These are phyloP conservation scores for Arxiozyma telluris DNA, from an alignment of 1,139 yeast genomes.

Conservation along the genomic window DNA sequence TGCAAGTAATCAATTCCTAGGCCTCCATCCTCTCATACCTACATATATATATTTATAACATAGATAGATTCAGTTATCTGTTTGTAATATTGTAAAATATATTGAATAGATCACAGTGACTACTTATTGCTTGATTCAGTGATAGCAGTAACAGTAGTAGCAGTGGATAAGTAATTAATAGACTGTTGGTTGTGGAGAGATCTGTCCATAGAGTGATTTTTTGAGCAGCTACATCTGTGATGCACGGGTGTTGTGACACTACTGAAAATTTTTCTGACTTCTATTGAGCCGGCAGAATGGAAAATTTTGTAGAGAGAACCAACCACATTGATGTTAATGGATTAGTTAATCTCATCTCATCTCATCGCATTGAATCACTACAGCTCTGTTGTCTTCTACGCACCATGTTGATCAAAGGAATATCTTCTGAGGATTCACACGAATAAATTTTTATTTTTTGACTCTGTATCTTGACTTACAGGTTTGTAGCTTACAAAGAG, in stretches of 20 bases:
- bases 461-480: not conserved
- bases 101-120: not conserved
- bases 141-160: too few relatives aligned
- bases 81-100: not conserved
- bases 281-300: not conserved
- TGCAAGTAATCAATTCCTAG: not conserved
- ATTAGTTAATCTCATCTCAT: too few relatives aligned
- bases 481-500: not conserved
- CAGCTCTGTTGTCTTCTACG: not conserved
- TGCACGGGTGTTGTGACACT: not conserved
- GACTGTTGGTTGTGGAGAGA: not conserved
- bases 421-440: not conserved
- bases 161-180: too few relatives aligned
- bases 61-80: not conserved
- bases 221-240: not conserved
- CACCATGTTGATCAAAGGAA: too few relatives aligned
- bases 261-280: too few relatives aligned
- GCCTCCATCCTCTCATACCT: not conserved
- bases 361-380: not conserved
- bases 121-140: not conserved
- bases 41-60: not conserved
- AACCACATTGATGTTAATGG: not conserved
- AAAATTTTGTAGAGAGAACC: too few relatives aligned
- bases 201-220: not conserved
- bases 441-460: too few relatives aligned